Conservation (phyloP, 768 basidiomycete genomes). For the Lactifluus volemus region DNA sequence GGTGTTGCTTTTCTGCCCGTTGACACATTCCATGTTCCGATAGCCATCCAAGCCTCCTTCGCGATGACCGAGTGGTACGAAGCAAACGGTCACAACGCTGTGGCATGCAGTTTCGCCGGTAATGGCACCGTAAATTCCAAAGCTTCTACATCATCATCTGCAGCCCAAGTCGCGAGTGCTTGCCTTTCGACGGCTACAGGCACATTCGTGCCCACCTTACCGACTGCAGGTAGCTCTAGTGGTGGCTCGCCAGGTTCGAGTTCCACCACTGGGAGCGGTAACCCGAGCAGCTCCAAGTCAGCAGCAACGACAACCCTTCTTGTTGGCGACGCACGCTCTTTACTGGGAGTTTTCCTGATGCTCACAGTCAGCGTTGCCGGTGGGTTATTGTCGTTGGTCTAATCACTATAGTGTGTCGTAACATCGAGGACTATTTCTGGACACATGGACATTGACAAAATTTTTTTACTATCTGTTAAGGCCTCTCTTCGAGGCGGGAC, state of each 20-base stretch:
- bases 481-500: not conserved
- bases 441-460: not conserved
- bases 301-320: conserved; percentile 24
- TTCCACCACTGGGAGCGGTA: conserved; percentile 19
- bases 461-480: not conserved
- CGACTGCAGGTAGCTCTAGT: conserved; percentile 21
- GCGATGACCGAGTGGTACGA: conserved; percentile 77
- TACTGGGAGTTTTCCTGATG: conserved; percentile 32
- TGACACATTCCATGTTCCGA: not conserved
- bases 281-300: conserved; percentile 23
- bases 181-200: conserved; percentile 58
- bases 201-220: conserved; percentile 52
- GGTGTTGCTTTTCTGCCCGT: not conserved
- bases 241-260: not conserved
- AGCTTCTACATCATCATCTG: conserved; percentile 42
- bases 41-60: conserved; percentile 74
- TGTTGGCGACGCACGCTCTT: conserved; percentile 26
- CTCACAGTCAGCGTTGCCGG: conserved; percentile 32
- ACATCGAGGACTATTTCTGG: not conserved
- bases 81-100: conserved; percentile 42
- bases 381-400: conserved; percentile 37
- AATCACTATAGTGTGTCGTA: not conserved
- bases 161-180: conserved; percentile 50
- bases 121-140: conserved; percentile 69
- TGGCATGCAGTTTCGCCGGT: conserved; percentile 72